Evolutionary conservation across 208 protist species (phyloP), one percentile per base, ranked within the genome.

Genomic region (Leishmania braziliensis): DNA sequence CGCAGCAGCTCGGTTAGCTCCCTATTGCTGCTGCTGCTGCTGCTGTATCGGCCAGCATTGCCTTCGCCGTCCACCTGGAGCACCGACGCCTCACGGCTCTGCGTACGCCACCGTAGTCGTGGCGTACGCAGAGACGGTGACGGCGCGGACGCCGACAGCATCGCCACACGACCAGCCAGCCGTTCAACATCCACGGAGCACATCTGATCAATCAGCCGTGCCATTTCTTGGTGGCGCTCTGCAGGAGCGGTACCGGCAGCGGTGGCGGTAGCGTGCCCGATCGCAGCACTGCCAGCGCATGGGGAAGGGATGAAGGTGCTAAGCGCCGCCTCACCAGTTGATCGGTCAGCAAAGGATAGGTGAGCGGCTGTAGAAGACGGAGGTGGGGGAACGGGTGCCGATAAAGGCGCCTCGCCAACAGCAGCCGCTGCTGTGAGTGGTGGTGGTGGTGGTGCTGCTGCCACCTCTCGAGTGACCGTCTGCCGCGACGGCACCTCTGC

Each of bases 171-270:
- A 5, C 65, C 53, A 6, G 83, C 79, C 29, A 87, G 80, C 62
- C 62, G 53, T 33, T 54, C 70, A 5, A 88, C 63, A 33, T 90
- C 89, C 0, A 90, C 77, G 0, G 82, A 58, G 33, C 71, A 65
- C 84, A 95, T 86, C 62, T 91, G 84, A 16, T 36, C 76, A 9
- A 91, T 29, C 26, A 95, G 82, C 14, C 78, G 43, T 3, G 6
- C 43, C 82, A 95, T 89, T 71, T 91, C 80, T 2, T n/a, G 60
- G 26, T 48, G 53, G 48, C 18, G 26, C 6, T 18, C 58, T 36
- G 29, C 26, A 23, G 33, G 0, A 5, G 58, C 62, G 10, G 56
- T 62, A 12, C 6, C 29, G 14, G 43, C 50, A 46, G 77, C 8
- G 58, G 62, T 6, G 29, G 53, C 29, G 23, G 51, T 23, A 16